Evolutionary conservation across 805 yeast species (phyloP), one percentile per base, ranked within the genome.

Genomic region (Candida orba): DNA sequence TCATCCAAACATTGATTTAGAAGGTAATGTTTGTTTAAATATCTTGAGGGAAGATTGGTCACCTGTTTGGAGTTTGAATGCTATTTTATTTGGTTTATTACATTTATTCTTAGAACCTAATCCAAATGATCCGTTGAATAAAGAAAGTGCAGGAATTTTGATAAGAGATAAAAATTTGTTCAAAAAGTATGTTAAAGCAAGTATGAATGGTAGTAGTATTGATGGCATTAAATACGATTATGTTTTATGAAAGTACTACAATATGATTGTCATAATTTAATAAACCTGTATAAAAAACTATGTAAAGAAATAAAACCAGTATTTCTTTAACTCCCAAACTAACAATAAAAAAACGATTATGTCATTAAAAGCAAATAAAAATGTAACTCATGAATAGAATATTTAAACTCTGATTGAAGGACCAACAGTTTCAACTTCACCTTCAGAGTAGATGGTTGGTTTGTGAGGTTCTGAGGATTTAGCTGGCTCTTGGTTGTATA

Each of bases 1-100:
- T 64, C 99, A 91, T 60, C 99, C 99, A 12, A 91, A 91, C 58
- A 91, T 91, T 51, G 96, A 91, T 60, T 59, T 78, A 18, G 83
- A 85, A 36, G 98, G 98, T 0, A 91, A 89, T 58, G 85, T 91
- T 6, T 91, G 99, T 59, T 71, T 91, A 47, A 91, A 91, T 59
- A 90, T 91, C 31, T 69, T 91, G 46, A 70, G 98, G 52, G 96
- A 90, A 60, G 98, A 91, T 61, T 91, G 99, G 99, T 80, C 89
- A 25, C 98, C 99, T 0, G 95, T 89, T 0, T 69, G 91, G 52
- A 85, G 84, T 46, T 66, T 91, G 57, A 87, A 84, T 58, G 73
- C 90, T 6, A 80, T 91, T 8, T 71, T 90, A 44, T 81, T 90
- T 34, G 98, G 99, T 0, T 70, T 91, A 42, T 76, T 89, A 55